phyloP scores from a whole-genome alignment of 305 asterid genomes.

The Petunia hybrid region DNA sequence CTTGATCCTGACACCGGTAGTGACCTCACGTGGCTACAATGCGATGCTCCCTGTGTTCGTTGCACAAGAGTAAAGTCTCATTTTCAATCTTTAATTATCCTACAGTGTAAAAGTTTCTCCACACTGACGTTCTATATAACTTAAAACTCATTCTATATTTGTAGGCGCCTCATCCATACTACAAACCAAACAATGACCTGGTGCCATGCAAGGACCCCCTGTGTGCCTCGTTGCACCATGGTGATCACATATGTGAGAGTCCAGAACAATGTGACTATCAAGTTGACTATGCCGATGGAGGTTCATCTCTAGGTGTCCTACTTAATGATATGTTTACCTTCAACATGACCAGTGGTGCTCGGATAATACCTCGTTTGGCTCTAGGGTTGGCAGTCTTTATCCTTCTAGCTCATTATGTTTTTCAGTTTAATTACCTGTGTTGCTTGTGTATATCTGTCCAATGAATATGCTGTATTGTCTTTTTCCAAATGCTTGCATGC shows the following conservation, averaged over 20 bases:
- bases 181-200: conserved; percentile 87
- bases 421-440: not conserved
- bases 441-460: not conserved
- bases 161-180: conserved; percentile 90
- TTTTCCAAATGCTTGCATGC: not conserved
- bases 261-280: conserved; percentile 95
- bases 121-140: too few species aligned
- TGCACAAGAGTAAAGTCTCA: conserved; percentile 68
- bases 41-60: conserved; percentile 96
- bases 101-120: too few species aligned
- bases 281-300: conserved; percentile 98
- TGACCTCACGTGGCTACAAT: conserved; percentile 98
- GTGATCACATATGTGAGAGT: conserved; percentile 68
- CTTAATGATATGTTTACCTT: conserved; percentile 72
- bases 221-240: conserved; percentile 82
- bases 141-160: not conserved
- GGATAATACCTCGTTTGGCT: conserved; percentile 70
- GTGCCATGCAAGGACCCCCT: conserved; percentile 85
- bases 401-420: not conserved
- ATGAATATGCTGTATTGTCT: not conserved
- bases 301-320: conserved; percentile 93
- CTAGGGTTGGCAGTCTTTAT: conserved; percentile 66
- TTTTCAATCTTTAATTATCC: too few species aligned
- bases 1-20: conserved; percentile 99
- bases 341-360: conserved; percentile 70